Evolutionary conservation across 495 filamentous ascomycete species (phyloP), one percentile per base, ranked within the genome.

Genomic region (Chaetomium fimeti): DNA sequence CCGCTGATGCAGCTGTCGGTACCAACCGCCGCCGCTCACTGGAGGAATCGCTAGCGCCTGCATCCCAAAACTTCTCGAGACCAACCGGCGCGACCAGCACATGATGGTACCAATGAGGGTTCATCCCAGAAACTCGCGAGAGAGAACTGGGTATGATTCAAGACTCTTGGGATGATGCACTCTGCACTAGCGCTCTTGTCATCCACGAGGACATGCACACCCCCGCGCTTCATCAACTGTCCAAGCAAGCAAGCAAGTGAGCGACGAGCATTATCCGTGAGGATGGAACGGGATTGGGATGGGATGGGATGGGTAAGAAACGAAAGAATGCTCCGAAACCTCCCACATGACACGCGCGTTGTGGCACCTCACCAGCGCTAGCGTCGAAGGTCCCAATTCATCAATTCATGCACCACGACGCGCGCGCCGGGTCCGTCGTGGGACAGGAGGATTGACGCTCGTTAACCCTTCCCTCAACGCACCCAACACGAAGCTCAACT

Each of bases 391-490:
- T 15, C 58, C 22, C 32, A 15, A 36, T 49, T 24, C 45, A 49
- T 49, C 22, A 43, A 28, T 61, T 61, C 59, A 61, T 61, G 59
- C 59, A 25, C 8, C 22, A 20, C 47, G 32, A 61, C 47, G 13
- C 43, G 1, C 16, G 36, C 36, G 38, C 55, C 22, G 53, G 53
- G 53, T 59, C 40, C 57, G 47, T 47, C 56, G 38, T 45, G 36
- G 56, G 40, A 43, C 16, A 18, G 40, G 36, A 42, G 55, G 55
- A 42, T 57, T 57, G 27, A 42, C 54, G 54, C 54, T 57, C 54
- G 54, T 32, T 57, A 53, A 51, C 16, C 48, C 1, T 15, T 27
- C 16, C 27, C 24, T 27, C 16, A 3, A 16, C 49, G 3, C 49
- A 53, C 48, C 11, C 5, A 9, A 36, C 32, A 36, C 32, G 6